Evolutionary conservation across 2,329 filamentous ascomycete species (phyloP).

Genomic region (Coleophoma cylindrospora): DNA sequence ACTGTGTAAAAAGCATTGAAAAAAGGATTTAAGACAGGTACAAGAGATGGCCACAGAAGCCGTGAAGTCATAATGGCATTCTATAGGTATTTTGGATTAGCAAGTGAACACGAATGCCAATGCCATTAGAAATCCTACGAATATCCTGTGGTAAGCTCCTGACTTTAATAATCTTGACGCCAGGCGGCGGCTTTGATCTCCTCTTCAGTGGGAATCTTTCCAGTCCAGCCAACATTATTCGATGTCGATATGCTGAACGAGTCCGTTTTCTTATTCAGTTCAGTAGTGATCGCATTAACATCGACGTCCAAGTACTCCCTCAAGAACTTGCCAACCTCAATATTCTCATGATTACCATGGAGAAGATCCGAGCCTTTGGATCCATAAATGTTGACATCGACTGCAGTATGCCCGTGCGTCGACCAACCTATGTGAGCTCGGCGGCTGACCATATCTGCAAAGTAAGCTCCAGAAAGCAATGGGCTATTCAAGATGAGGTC

Average conservation of each 20-base stretch:
- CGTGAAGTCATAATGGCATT: too few relatives aligned
- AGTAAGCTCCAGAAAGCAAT: conserved; percentile 47
- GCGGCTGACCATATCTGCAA: conserved; percentile 82
- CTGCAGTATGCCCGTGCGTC: conserved; percentile 88
- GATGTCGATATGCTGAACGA: conserved; percentile 8
- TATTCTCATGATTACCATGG: conserved; percentile 93
- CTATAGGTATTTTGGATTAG: neutral
- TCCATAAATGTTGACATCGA: conserved; percentile 95
- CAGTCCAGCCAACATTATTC: conserved; percentile 14
- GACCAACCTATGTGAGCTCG: conserved; percentile 90
- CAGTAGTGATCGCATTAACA: conserved; percentile 69
- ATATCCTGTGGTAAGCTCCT: neutral
- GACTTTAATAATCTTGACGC: neutral
- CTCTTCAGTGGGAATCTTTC: conserved; percentile 17
- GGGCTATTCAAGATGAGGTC: conserved; percentile 55
- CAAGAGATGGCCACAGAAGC: too few relatives aligned
- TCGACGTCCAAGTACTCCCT: conserved; percentile 75
- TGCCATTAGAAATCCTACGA: neutral
- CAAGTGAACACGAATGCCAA: neutral
- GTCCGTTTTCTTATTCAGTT: conserved; percentile 42
- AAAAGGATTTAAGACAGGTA: too few relatives aligned
- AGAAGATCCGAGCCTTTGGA: conserved; percentile 60
- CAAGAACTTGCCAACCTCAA: conserved; percentile 81
- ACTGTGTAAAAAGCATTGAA: too few relatives aligned
- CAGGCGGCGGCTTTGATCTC: conserved; percentile 4